These are phyloP conservation scores for Annulohypoxylon maeteangense DNA, from an alignment of 495 filamentous ascomycete genomes.

Conservation along the genomic window DNA sequence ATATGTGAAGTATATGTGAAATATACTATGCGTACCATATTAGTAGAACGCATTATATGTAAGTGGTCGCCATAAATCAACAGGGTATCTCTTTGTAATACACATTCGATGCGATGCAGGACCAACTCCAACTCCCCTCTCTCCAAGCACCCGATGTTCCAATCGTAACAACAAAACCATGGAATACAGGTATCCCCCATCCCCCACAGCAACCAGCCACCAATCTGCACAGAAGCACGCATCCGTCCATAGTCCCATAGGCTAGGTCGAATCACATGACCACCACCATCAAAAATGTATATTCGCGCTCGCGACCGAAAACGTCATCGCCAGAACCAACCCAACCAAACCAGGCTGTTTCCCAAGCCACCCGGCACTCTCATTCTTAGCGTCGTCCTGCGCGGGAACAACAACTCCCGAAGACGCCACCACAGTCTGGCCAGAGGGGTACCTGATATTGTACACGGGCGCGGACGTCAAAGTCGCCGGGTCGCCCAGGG, in stretches of 20 bases:
- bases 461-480: conserved; percentile 56
- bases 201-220: not conserved
- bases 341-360: conserved; percentile 14
- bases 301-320: conserved; percentile 4
- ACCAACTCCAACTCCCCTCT: not conserved
- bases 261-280: not conserved
- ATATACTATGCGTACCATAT: conserved; percentile 14
- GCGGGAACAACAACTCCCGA: conserved; percentile 48
- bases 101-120: not conserved
- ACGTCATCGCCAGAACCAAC: conserved; percentile 16
- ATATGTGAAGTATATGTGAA: not conserved
- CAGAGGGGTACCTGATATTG: conserved; percentile 58
- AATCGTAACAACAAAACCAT: conserved; percentile 1
- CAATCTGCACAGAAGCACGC: not conserved
- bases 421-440: conserved; percentile 53
- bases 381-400: conserved; percentile 19
- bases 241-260: not conserved
- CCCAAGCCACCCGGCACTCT: conserved; percentile 1
- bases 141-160: not conserved
- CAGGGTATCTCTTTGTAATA: conserved; percentile 40
- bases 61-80: conserved; percentile 19
- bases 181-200: too few species aligned
- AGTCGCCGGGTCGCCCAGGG: conserved; percentile 49
- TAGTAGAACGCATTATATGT: not conserved
- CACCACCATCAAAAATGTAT: not conserved